These are phyloP conservation scores for Aspergillus intermedius DNA, from an alignment of 2,329 filamentous ascomycete genomes.

Conservation along the genomic window DNA sequence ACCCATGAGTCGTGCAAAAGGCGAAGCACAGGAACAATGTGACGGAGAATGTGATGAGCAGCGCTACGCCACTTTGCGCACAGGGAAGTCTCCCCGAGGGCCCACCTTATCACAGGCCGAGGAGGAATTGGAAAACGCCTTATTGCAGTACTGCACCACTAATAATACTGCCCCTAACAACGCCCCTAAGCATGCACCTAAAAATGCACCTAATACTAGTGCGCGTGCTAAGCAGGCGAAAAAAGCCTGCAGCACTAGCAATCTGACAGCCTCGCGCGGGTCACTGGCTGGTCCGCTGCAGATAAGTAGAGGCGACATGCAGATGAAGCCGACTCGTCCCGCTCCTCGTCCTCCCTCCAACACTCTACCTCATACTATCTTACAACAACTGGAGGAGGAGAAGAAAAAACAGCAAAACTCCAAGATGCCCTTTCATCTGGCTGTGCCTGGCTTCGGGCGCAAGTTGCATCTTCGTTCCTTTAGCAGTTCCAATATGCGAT, in stretches of 20 bases:
- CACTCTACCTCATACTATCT: constrained; percentile 6
- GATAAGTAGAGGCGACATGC: constrained; percentile 28
- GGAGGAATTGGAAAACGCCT: constrained; percentile 23
- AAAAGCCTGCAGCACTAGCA: no score
- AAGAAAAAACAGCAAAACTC: constrained; percentile 10
- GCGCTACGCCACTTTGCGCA: no score
- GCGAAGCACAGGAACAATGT: no score
- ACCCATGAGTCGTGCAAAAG: no score
- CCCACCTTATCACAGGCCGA: constrained; percentile 27
- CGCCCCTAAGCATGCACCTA: no score
- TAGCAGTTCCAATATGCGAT: constrained; percentile 12
- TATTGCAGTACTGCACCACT: constrained; percentile 4
- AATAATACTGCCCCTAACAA: not conserved
- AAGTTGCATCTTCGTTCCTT: constrained; percentile 13
- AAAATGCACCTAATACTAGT: no score
- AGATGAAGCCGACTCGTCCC: constrained; percentile 26
- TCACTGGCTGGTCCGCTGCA: constrained; percentile 25
- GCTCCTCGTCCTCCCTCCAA: constrained; percentile 23
- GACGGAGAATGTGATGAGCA: not conserved
- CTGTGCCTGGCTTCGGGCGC: constrained; percentile 11
- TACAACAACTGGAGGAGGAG: constrained; percentile 1
- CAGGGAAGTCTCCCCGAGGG: not conserved
- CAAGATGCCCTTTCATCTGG: constrained; percentile 14
- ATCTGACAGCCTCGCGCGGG: constrained; percentile 6
- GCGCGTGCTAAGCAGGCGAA: no score